Percentiles rank a stretch among this genome's conserved stretches.
phyloP scores from a whole-genome alignment of 2,329 filamentous ascomycete species.

The Blumeria hordei region DNA sequence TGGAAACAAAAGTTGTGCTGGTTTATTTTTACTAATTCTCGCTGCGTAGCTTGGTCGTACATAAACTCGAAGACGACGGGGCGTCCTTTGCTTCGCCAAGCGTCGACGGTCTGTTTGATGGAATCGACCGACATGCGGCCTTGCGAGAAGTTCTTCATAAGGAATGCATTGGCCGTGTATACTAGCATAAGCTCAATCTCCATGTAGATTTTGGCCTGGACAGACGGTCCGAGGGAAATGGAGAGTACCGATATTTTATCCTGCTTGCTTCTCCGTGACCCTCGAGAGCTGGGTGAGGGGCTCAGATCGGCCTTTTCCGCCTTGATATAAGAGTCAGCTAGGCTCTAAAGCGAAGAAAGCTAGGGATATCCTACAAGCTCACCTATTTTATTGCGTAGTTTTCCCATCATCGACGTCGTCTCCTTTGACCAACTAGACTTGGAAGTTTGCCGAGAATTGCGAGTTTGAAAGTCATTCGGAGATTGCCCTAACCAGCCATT shows the following conservation, averaged over 20 bases:
- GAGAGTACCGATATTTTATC: constrained; percentile 7
- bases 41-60: constrained; percentile 26
- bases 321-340: constrained; percentile 3
- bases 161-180: constrained; percentile 13
- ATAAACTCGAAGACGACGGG: constrained; percentile 25
- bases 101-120: constrained; percentile 13
- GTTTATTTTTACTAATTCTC: constrained; percentile 22
- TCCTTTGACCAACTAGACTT: constrained; percentile 3
- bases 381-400: constrained; percentile 11
- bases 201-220: constrained; percentile 13
- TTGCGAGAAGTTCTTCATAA: constrained; percentile 14
- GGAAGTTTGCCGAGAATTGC: neutral
- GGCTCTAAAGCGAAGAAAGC: neutral
- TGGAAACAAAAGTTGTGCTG: constrained; percentile 21
- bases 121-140: constrained; percentile 12
- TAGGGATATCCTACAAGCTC: constrained; percentile 11
- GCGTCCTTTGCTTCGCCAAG: constrained; percentile 21
- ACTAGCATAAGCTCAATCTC: constrained; percentile 14
- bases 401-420: constrained; percentile 11
- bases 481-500: constrained; percentile 13
- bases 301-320: constrained; percentile 14
- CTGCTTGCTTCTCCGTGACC: constrained; percentile 2
- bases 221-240: constrained; percentile 9
- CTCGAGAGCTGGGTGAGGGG: constrained; percentile 3
- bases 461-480: constrained; percentile 5